Evolutionary conservation across 768 basidiomycete genomes (phyloP).

Genomic region (Leucosporidium creatinivorum): DNA sequence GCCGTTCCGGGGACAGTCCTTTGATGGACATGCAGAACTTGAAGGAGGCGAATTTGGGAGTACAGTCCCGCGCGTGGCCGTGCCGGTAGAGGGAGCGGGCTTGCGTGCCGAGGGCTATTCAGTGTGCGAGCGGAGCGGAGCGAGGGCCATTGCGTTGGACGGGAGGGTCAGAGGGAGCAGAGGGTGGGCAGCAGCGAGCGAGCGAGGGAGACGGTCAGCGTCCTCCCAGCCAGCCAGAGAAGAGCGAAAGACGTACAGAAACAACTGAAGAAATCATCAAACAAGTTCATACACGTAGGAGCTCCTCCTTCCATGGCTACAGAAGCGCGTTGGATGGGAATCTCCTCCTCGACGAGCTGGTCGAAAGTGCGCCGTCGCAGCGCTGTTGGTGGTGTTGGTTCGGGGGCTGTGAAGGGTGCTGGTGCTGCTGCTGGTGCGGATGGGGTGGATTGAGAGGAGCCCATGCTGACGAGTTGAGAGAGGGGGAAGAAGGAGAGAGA

Average conservation of each 20-base stretch:
- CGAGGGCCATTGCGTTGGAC: too few relatives aligned
- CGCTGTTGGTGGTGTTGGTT: too few relatives aligned
- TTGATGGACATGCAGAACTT: slow-evolving; percentile 89
- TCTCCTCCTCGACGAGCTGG: slow-evolving; percentile 33
- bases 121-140: too few relatives aligned
- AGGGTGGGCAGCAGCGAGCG: not conserved
- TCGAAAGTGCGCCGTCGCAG: slow-evolving; percentile 7
- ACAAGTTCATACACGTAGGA: slow-evolving; percentile 35
- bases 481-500: too few relatives aligned
- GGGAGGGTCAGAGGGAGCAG: not conserved
- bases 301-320: slow-evolving; percentile 36
- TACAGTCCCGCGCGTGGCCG: slow-evolving; percentile 65
- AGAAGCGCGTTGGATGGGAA: slow-evolving; percentile 33
- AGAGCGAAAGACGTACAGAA: slow-evolving; percentile 38
- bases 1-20: slow-evolving; percentile 64
- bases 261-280: slow-evolving; percentile 45
- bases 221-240: too few relatives aligned
- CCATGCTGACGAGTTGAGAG: too few relatives aligned
- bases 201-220: too few relatives aligned
- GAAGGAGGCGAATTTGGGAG: slow-evolving; percentile 76
- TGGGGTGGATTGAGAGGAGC: too few relatives aligned
- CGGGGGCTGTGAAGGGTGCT: too few relatives aligned
- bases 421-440: too few relatives aligned
- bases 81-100: slow-evolving; percentile 78
- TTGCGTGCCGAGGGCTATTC: slow-evolving; percentile 68